A percentile compares a stretch with the other conserved stretches of the same genome.
phyloP scores from a whole-genome alignment of 116 monocot genomes.

The Trichopus zeylanicus region DNA sequence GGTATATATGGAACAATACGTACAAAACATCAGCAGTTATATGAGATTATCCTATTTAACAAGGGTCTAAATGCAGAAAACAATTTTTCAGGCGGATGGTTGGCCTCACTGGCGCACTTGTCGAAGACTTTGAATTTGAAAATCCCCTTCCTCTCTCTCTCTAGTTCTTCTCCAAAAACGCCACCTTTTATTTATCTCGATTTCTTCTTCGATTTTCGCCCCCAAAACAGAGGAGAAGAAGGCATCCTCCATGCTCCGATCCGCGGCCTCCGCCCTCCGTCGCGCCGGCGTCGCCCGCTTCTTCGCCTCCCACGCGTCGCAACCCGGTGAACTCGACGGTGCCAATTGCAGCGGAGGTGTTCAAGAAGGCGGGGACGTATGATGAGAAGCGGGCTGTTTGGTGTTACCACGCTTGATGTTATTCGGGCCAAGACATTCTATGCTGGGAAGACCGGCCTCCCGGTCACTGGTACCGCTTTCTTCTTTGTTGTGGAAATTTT shows the following conservation, averaged over 20 bases:
- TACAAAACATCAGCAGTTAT: too few relatives aligned
- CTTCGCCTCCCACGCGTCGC: slow-evolving; percentile 21
- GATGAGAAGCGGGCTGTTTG: slow-evolving; percentile 88
- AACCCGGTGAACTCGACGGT: slow-evolving; percentile 99
- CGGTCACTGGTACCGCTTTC: slow-evolving; percentile 48
- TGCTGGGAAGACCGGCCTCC: slow-evolving; percentile 73
- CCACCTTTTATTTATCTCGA: too few relatives aligned
- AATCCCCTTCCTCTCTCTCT: not conserved
- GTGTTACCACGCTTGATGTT: slow-evolving; percentile 97
- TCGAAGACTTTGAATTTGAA: too few relatives aligned
- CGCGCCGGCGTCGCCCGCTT: not conserved
- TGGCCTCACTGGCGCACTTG: too few relatives aligned
- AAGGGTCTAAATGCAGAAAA: too few relatives aligned
- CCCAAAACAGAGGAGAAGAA: not conserved
- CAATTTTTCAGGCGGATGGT: too few relatives aligned
- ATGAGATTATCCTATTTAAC: too few relatives aligned
- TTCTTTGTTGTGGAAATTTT: not conserved
- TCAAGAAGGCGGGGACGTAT: slow-evolving; percentile 90
- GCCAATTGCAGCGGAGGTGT: slow-evolving; percentile 90
- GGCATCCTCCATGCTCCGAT: slow-evolving; percentile 24
- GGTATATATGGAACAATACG: too few relatives aligned
- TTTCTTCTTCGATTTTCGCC: not conserved
- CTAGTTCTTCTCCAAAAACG: too few relatives aligned
- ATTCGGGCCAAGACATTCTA: slow-evolving; percentile 94
- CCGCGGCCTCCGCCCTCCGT: slow-evolving; percentile 1